A percentile compares a stretch with the other conserved stretches of the same genome.
Evolutionary conservation across 306 rosid species (phyloP).

Genomic region (Trichosanthes cucumerina): DNA sequence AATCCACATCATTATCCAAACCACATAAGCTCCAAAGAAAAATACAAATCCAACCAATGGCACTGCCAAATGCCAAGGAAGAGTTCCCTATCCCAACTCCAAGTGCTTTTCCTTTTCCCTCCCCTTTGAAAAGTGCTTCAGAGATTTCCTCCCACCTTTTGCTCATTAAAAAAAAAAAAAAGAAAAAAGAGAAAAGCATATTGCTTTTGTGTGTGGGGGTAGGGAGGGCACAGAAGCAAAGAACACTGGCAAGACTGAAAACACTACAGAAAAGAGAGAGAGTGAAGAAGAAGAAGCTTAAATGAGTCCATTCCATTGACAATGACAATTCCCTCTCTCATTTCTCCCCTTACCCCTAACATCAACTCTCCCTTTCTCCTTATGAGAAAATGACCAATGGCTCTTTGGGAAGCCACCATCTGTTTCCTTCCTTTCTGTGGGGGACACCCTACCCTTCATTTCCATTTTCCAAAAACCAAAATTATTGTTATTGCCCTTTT

Average conservation of each 20-base stretch:
- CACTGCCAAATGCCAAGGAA: neutral
- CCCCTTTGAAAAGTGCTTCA: neutral
- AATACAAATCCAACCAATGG: neutral
- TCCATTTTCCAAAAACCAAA: slow-evolving; percentile 10
- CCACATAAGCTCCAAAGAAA: neutral
- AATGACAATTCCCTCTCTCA: slow-evolving; percentile 29
- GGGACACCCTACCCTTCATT: slow-evolving; percentile 36
- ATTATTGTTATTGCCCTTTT: slow-evolving; percentile 37
- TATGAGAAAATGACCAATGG: slow-evolving; percentile 40
- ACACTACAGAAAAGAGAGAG: too few species aligned
- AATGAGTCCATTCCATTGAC: slow-evolving; percentile 31
- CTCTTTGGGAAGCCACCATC: slow-evolving; percentile 59
- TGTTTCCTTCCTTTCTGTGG: slow-evolving; percentile 40
- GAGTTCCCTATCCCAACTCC: neutral
- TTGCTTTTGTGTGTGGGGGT: neutral
- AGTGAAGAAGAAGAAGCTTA: too few species aligned
- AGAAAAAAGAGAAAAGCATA: neutral
- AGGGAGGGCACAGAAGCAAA: neutral
- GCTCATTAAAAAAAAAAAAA: neutral
- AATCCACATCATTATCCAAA: neutral
- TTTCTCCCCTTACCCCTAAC: slow-evolving; percentile 10
- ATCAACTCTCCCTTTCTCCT: neutral
- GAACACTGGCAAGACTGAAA: neutral
- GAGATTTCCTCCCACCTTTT: neutral
- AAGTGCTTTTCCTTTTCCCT: neutral